A percentile compares a stretch with the other conserved stretches of the same genome.
These are phyloP conservation scores for Pugionium cornutum DNA, from an alignment of 345 rosid species.

Conservation along the genomic window DNA sequence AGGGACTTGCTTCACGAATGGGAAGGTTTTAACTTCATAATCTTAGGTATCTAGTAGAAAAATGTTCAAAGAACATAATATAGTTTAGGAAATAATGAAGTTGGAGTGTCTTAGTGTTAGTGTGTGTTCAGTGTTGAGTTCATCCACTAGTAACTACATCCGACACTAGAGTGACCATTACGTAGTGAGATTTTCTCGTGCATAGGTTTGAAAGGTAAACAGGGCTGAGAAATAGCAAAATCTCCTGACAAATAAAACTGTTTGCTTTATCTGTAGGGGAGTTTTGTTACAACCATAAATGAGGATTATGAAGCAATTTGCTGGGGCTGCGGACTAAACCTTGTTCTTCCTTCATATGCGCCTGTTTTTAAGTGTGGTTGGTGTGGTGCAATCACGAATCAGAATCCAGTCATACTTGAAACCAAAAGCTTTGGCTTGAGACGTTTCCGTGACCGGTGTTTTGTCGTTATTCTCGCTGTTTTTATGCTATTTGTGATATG, in stretches of 20 bases:
- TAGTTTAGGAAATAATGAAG: constrained; percentile 9
- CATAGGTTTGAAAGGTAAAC: background rate
- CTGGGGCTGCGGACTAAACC: constrained; percentile 95
- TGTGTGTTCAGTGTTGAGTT: constrained; percentile 5
- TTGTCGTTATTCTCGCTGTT: constrained; percentile 54
- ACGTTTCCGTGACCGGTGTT: constrained; percentile 81
- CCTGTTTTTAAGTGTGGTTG: constrained; percentile 85
- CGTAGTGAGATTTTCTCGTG: constrained; percentile 13
- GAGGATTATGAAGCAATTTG: constrained; percentile 67
- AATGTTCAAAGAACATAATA: background rate
- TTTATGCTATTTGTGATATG: constrained; percentile 81
- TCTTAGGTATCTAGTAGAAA: constrained; percentile 9
- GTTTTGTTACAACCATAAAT: constrained; percentile 46
- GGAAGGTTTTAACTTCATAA: background rate
- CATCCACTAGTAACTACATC: constrained; percentile 7
- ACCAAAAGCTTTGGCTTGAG: constrained; percentile 65
- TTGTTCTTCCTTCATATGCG: constrained; percentile 64
- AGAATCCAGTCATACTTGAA: constrained; percentile 47
- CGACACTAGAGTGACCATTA: background rate
- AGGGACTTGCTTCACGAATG: background rate
- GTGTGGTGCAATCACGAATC: constrained; percentile 94
- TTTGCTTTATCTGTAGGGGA: constrained; percentile 43
- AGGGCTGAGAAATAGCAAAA: background rate
- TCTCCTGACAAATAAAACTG: background rate
- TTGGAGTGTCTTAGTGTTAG: constrained; percentile 21